phyloP scores from a whole-genome alignment of 1,139 yeast species.

The Pichia sp. region DNA sequence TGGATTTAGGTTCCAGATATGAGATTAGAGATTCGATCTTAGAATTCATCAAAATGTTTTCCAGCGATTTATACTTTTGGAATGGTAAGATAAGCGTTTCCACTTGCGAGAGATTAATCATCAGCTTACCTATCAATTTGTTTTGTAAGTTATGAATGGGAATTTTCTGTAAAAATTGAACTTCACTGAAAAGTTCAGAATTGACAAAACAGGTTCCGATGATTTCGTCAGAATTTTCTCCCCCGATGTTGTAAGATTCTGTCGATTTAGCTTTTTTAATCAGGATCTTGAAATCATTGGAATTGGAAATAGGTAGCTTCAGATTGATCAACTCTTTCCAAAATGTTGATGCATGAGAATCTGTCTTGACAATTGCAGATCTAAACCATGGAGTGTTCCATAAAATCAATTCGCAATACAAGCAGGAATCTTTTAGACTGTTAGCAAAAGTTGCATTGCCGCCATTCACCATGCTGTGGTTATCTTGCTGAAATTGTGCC shows the following conservation, averaged over 20 bases:
- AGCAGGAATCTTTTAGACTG: constrained; percentile 6
- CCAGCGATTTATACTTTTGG: constrained; percentile 54
- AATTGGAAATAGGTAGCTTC: constrained; percentile 51
- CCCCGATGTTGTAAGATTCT: constrained; percentile 20
- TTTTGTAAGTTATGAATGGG: constrained; percentile 30
- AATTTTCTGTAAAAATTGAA: constrained; percentile 27
- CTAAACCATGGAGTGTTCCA: constrained; percentile 72
- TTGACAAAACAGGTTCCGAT: constrained; percentile 56
- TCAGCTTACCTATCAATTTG: constrained; percentile 51
- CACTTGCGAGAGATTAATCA: constrained; percentile 49
- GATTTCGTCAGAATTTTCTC: constrained; percentile 27
- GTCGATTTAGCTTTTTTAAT: constrained; percentile 38
- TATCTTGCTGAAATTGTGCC: constrained; percentile 44
- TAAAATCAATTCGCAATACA: constrained; percentile 60
- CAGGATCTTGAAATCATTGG: constrained; percentile 48
- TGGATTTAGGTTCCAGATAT: constrained; percentile 38
- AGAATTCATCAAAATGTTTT: constrained; percentile 51
- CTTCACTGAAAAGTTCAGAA: constrained; percentile 38
- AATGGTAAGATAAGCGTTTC: constrained; percentile 63
- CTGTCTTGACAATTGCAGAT: constrained; percentile 53
- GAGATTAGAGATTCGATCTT: constrained; percentile 49
- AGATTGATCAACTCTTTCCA: constrained; percentile 68
- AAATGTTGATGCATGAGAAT: constrained; percentile 47
- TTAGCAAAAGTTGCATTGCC: neutral
- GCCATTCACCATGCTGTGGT: neutral